Evolutionary conservation across 805 yeast species (phyloP), one percentile per base, ranked within the genome.

Genomic region (Yarrowia bubula): DNA sequence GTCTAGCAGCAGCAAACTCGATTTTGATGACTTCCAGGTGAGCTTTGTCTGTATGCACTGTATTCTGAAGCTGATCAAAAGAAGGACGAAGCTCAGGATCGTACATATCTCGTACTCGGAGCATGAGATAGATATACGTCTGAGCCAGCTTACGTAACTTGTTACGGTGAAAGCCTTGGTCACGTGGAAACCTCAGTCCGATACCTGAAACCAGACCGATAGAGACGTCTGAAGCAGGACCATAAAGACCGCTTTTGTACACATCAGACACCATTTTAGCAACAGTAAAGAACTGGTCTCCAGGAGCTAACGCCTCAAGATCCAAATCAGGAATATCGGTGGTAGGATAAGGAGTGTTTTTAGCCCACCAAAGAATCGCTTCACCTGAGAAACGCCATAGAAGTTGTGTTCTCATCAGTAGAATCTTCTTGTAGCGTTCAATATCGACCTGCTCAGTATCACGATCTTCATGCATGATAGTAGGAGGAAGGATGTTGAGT

Each of bases 31-130:
- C 47, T 13, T 41, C 47, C 28, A 39, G 28, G 8, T 55, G 47
- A 5, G 61, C 47, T n/a, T n/a, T 41, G 11, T 55, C 61, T 8
- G 47, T 39, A 8, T 55, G 37, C 3, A 55, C 61, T 2, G 61
- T 55, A 22, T 55, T 15, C 4, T 55, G 61, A 10, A 55, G 61
- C 47, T 55, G 61, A 5, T 13, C 46, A 5, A 55, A 55, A 10
- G 61, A 39, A 6, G 61, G 61, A 8, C 61, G 61, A n/a, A 55
- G 61, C 38, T 28, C 46, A 6, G 60, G 60, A 38, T 55, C 61
- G 10, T 55, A 39, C 1, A 41, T 31, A 15, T 55, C 61, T 3
- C 61, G 35, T 3, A 55, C 43, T 8, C 47, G 38, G 31, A 55
- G 14, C 46, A 55, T 55, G 43, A 55, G 47, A 55, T 55, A 55